A percentile compares a stretch with the other conserved stretches of the same genome.
Conservation (phyloP, 2,329 filamentous ascomycete genomes). For the Fusarium begoniae region DNA sequence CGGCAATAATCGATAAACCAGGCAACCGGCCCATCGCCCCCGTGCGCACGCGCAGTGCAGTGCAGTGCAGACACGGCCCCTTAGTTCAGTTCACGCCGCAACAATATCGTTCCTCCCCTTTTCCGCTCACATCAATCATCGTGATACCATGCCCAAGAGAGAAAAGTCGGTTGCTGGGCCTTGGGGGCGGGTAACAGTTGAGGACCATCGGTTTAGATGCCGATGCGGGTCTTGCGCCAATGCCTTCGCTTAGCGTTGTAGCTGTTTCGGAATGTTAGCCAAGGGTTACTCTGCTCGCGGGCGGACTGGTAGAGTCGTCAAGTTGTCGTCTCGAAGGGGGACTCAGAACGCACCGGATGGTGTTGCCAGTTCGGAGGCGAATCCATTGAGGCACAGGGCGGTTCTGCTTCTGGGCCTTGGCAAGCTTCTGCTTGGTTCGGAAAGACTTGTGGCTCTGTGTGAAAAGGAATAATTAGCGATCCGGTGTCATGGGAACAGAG, state of each 20-base stretch:
- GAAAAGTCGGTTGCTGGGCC: slow-evolving; percentile 38
- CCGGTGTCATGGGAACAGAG: slow-evolving; percentile 11
- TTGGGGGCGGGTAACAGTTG: slow-evolving; percentile 41
- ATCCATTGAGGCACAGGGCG: slow-evolving; percentile 99
- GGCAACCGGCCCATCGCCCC: slow-evolving; percentile 47
- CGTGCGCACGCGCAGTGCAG: slow-evolving; percentile 18
- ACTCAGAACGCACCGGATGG: slow-evolving; percentile 84
- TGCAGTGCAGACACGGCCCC: slow-evolving; percentile 29
- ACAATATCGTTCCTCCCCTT: slow-evolving; percentile 24
- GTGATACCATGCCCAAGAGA: slow-evolving; percentile 44
- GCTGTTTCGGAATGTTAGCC: slow-evolving; percentile 60
- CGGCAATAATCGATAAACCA: slow-evolving; percentile 52
- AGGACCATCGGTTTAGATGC: slow-evolving; percentile 76
- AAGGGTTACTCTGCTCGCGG: slow-evolving; percentile 1
- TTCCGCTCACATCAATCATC: slow-evolving; percentile 39
- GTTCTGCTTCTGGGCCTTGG: slow-evolving; percentile 99
- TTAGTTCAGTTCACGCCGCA: slow-evolving; percentile 38
- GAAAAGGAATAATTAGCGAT: slow-evolving; percentile 40
- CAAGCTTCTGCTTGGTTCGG: slow-evolving; percentile 99
- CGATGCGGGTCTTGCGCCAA: slow-evolving; percentile 99
- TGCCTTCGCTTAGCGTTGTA: slow-evolving; percentile 99
- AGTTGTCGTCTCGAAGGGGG: slow-evolving; percentile 11
- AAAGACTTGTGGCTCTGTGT: slow-evolving; percentile 98
- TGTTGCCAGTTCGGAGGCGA: slow-evolving; percentile 97
- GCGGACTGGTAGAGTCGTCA: background rate